phyloP scores from a whole-genome alignment of 2,329 filamentous ascomycete genomes.

The Nemania sp. region DNA sequence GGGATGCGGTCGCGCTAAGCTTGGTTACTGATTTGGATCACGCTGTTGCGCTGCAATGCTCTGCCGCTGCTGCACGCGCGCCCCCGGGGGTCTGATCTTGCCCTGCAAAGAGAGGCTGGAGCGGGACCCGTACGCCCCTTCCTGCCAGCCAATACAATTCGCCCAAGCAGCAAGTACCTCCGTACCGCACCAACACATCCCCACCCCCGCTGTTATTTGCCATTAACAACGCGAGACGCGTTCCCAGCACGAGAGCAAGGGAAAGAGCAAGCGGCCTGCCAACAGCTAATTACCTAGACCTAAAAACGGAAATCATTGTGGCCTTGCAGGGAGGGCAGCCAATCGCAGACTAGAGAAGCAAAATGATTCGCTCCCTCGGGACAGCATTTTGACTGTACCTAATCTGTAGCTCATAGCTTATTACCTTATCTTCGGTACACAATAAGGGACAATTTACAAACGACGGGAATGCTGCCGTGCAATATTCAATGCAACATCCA shows the following conservation, averaged over 20 bases:
- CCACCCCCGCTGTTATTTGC: constrained; percentile 19
- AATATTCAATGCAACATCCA: not conserved
- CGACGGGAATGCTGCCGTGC: not conserved
- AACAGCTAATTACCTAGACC: not conserved
- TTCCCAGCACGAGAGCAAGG: not conserved
- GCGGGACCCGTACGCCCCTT: not conserved
- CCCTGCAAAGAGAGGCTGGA: constrained; percentile 20
- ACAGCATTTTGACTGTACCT: not conserved
- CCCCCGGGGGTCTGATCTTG: constrained; percentile 32
- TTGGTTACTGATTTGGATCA: constrained; percentile 60
- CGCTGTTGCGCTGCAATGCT: constrained; percentile 11
- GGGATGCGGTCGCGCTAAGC: constrained; percentile 55
- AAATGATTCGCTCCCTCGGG: not conserved
- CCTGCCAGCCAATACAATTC: constrained; percentile 15
- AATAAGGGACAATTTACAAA: too few species aligned
- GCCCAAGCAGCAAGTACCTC: constrained; percentile 14
- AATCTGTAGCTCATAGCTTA: too few species aligned
- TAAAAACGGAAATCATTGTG: constrained; percentile 11
- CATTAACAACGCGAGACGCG: constrained; percentile 26
- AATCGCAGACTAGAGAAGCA: constrained; percentile 19
- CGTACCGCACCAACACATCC: constrained; percentile 11
- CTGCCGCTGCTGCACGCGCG: constrained; percentile 11
- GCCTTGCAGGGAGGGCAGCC: constrained; percentile 7
- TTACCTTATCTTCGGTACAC: not conserved
- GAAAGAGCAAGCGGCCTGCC: not conserved